Base-by-base conservation (phyloP, 2,329 filamentous ascomycete species). In the Davidsoniella australis region DNA sequence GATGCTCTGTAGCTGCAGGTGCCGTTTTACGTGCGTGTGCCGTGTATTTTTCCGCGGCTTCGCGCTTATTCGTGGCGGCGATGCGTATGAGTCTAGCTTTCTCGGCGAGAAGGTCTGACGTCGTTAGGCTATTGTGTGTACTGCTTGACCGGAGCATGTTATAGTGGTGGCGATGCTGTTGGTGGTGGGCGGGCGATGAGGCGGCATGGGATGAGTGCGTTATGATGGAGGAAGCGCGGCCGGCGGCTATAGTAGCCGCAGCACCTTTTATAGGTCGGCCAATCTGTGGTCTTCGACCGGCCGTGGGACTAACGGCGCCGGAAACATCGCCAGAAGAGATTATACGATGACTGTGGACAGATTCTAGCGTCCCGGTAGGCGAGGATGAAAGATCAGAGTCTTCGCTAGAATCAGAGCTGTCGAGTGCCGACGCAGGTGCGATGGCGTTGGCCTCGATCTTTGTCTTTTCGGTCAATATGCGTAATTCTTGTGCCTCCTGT, bases 401-500 rank as follows among this genome's bases (percentile, higher is more conserved):
- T 12, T 43, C 41, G 14, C n/a, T 37, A n/a, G 41, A 48, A 5
- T 41, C 16, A n/a, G 47, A 46, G 29, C 29, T 33, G 9, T 33
- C 29, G 12, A 33, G 29, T 33, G 29, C 8, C 29, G 29, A 9
- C 4, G 12, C 12, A 40, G 51, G 49, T 47, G 55, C 56, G 55
- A 45, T 58, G 61, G 55, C 45, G 39, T 54, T 18, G 26, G 51
- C 23, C 43, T 48, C 9, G 40, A 54, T 42, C 40, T 52, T 47
- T 12, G 24, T 5, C 41, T 24, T 48, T 46, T 45, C 45, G 12
- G 17, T 39, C n/a, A 26, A 29, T 33, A 33, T 29, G 62, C 53
- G 69, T 57, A 81, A 67, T 54, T 79, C 73, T 55, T 85, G 79
- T 23, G 73, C 73, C 57, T 82, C 78, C 41, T 85, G 71, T 49